A percentile compares a stretch with the other conserved stretches of the same genome.
These are phyloP conservation scores for Talaromyces sp. DNA, from an alignment of 2,329 filamentous ascomycete genomes.

Conservation along the genomic window DNA sequence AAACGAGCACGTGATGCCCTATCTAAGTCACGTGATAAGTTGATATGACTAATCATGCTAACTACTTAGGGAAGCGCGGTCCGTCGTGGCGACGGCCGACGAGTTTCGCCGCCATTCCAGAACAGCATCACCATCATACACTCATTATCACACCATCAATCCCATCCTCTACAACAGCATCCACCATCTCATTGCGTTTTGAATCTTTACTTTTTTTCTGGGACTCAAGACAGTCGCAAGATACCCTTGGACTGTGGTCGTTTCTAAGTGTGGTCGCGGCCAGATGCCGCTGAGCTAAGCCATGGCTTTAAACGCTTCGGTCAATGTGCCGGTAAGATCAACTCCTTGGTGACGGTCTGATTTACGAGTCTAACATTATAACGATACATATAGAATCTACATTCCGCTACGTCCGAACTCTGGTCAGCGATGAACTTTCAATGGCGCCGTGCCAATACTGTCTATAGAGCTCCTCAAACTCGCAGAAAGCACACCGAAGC, in stretches of 20 bases:
- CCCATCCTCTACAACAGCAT: slow-evolving; percentile 14
- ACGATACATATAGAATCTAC: slow-evolving; percentile 38
- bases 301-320: slow-evolving; percentile 51
- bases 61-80: slow-evolving; percentile 19
- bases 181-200: slow-evolving; percentile 12
- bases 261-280: slow-evolving; percentile 24
- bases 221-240: not conserved
- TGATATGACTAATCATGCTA: not conserved
- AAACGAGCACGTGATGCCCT: not conserved
- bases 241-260: not conserved
- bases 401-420: slow-evolving; percentile 38
- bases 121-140: not conserved
- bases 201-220: slow-evolving; percentile 19
- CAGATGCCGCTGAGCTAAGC: slow-evolving; percentile 34
- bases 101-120: slow-evolving; percentile 29
- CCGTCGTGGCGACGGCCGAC: slow-evolving; percentile 23
- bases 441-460: slow-evolving; percentile 28
- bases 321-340: slow-evolving; percentile 43
- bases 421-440: slow-evolving; percentile 41
- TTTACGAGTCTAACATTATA: not conserved
- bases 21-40: not conserved
- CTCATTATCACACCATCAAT: slow-evolving; percentile 18
- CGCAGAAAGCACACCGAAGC: slow-evolving; percentile 1
- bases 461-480: slow-evolving; percentile 10
- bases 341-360: not conserved